Evolutionary conservation across 768 basidiomycete genomes (phyloP), one percentile per base, ranked within the genome.

Genomic region (Termitomyces heimii): DNA sequence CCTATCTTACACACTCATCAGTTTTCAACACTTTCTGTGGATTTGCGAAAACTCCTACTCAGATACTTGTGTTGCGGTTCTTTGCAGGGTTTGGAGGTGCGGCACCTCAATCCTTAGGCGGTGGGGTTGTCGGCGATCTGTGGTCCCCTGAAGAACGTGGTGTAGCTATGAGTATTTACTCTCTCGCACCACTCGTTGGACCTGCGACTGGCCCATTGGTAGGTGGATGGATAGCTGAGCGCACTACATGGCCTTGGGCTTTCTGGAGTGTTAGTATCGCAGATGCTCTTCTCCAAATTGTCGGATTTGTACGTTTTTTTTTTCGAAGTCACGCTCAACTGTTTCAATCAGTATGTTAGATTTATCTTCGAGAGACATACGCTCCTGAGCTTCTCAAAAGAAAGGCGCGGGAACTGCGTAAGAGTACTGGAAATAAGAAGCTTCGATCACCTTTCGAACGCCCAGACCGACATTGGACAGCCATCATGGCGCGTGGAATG

Each of bases 31-130:
- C 76, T 14, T 60, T 70, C 3, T 83, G 82, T 57, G 77, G 78
- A 0, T 80, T 83, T 46, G 76, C 84, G 2, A 75, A 72, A 40
- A 82, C 73, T 29, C 75, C 77, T 43, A 73, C 74, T 0, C 77
- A 84, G 57, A 69, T 86, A 58, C 74, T 86, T 45, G 77, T 74
- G 0, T 86, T 86, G 59, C 81, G 85, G 9, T 84, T 87, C 63
- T 68, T 86, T 2, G 74, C 84, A 2, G 85, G 86, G 14, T 68
- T 88, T 13, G 86, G 86, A 40, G 86, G 85, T 1, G 79, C 80
- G 40, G 85, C 85, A 3, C 83, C 85, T 13, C 74, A 84, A n/a
- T 73, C 78, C 13, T 73, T 85, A 18, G 84, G 84, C 40, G 84
- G 83, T 5, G 85, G 81, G 5, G 72, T 82, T 16, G 66, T 83